phyloP scores from a whole-genome alignment of 495 filamentous ascomycete genomes.

The Pseudomonodictys pantanalensis region DNA sequence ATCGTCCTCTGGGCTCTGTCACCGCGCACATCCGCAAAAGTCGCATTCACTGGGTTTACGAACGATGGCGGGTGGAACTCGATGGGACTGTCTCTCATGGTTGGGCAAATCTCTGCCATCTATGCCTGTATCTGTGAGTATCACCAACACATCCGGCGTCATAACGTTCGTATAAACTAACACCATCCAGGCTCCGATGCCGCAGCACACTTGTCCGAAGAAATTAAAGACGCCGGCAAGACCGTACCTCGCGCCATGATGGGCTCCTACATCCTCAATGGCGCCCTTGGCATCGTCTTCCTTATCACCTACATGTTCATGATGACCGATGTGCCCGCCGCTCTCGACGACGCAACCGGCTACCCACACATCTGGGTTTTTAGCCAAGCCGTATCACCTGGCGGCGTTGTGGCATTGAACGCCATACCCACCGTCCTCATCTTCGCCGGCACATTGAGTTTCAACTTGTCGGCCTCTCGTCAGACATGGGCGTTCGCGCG shows the following conservation, averaged over 20 bases:
- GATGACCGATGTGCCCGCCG: constrained; percentile 47
- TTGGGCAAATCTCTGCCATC: constrained; percentile 55
- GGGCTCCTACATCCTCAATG: constrained; percentile 34
- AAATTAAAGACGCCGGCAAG: constrained; percentile 36
- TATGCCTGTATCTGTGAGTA: constrained; percentile 41
- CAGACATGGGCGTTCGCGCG: constrained; percentile 61
- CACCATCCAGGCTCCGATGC: constrained; percentile 29
- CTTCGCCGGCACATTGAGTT: constrained; percentile 51
- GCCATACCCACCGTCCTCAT: constrained; percentile 51
- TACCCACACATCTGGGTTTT: constrained; percentile 58
- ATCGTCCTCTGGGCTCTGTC: constrained; percentile 57
- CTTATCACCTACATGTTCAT: constrained; percentile 30
- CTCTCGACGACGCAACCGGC: constrained; percentile 40
- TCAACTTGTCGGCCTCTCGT: constrained; percentile 55
- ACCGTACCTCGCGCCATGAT: constrained; percentile 39
- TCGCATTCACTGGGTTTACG: constrained; percentile 45
- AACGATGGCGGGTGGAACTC: constrained; percentile 58
- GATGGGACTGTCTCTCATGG: constrained; percentile 52
- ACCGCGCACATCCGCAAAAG: constrained; percentile 45
- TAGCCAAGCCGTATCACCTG: constrained; percentile 49
- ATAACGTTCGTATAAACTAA: not conserved
- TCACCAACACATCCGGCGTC: not conserved
- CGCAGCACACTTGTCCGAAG: constrained; percentile 41
- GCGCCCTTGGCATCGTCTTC: constrained; percentile 33
- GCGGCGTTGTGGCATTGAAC: constrained; percentile 51